Percentiles rank a stretch among this genome's conserved stretches.
phyloP scores from a whole-genome alignment of 495 filamentous ascomycete species.

The Amphirosellinia nigrospora region DNA sequence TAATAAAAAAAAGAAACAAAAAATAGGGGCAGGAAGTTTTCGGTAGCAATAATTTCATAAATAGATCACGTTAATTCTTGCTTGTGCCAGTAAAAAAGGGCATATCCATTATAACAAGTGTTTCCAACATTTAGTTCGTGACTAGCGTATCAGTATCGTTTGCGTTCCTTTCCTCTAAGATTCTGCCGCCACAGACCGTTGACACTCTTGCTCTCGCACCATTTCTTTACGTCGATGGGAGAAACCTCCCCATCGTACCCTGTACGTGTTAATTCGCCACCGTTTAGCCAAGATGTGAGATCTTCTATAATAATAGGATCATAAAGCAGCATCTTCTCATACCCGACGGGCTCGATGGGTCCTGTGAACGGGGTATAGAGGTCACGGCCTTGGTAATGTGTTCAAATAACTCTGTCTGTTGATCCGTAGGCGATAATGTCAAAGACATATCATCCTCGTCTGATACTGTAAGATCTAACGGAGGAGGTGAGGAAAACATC shows the following conservation, averaged over 20 bases:
- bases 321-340: slow-evolving; percentile 93
- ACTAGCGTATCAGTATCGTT: slow-evolving; percentile 43
- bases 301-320: slow-evolving; percentile 93
- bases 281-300: slow-evolving; percentile 81
- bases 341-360: slow-evolving; percentile 63
- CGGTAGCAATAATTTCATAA: not conserved
- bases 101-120: slow-evolving; percentile 6
- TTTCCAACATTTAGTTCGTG: slow-evolving; percentile 2
- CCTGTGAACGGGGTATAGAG: slow-evolving; percentile 54
- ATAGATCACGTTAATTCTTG: not conserved
- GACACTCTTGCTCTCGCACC: slow-evolving; percentile 85
- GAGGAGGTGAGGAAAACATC: slow-evolving; percentile 45
- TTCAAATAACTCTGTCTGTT: slow-evolving; percentile 56
- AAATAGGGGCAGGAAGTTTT: not conserved
- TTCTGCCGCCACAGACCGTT: slow-evolving; percentile 69
- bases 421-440: slow-evolving; percentile 38
- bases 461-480: slow-evolving; percentile 40
- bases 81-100: not conserved
- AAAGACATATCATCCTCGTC: slow-evolving; percentile 52
- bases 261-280: slow-evolving; percentile 64
- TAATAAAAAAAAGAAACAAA: no score
- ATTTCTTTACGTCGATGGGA: slow-evolving; percentile 67
- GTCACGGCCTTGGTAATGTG: slow-evolving; percentile 72
- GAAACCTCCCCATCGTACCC: slow-evolving; percentile 71
- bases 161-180: slow-evolving; percentile 52